Base-by-base conservation (phyloP, 352 stramenopile genomes). In the Pythium sukuiense region DNA sequence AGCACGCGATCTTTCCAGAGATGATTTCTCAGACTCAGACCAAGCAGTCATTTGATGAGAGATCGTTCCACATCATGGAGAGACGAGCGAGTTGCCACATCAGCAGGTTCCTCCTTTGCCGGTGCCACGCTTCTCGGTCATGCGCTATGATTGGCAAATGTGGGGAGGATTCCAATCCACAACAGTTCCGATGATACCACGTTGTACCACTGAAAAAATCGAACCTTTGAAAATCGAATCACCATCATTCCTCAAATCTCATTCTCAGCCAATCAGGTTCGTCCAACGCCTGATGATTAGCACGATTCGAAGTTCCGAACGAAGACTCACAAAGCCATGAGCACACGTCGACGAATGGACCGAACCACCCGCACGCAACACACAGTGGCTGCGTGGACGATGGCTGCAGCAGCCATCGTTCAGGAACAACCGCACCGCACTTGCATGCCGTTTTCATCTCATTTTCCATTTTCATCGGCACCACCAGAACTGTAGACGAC, bases 201-300 rank as follows among this genome's bases (percentile, higher is more conserved):
- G 14, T 2, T 12, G 39, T 2, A 13, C 3, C 8, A 3, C 6
- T 41, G 35, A 9, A 41, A 48, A 48, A 48, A 24, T 48, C 39
- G 39, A 48, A 48, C 39, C 39, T 48, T 12, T 48, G 39, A 48
- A 48, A 48, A 48, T 48, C 39, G 39, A 48, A 48, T 24, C 39
- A 48, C 39, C 39, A 48, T 48, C 39, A 48, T 24, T 45, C 37
- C 37, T 45, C n/a, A n/a, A 12, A 24, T 48, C 39, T 48, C 5
- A 48, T 24, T 48, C 14, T 6, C 39, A 48, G 39, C 39, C 39
- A 48, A 48, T 48, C 39, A 24, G 3, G 12, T 48, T 48, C 11
- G 24, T 48, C 39, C 13, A 48, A 48, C 24, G 12, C 4, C 39
- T 16, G 2, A 24, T 48, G 39, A 24, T 48, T 48, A 6, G 39